phyloP scores from a whole-genome alignment of 2,329 filamentous ascomycete genomes.

The Ophioceras dolichostomum region DNA sequence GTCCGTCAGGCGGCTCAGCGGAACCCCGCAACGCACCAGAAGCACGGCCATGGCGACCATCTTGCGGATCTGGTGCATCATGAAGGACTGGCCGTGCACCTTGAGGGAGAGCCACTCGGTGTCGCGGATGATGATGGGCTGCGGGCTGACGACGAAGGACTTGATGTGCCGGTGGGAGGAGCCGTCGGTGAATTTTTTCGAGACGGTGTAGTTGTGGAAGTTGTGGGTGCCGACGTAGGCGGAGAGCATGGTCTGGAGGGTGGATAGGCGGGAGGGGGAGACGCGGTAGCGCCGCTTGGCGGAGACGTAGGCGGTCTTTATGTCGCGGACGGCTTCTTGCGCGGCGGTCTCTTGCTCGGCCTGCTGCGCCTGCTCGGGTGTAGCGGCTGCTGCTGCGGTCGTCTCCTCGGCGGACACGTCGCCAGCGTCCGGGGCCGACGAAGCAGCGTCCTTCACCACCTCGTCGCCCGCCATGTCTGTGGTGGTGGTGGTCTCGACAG shows the following conservation, averaged over 20 bases:
- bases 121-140: conserved; percentile 74
- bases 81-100: conserved; percentile 96
- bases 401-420: conserved; percentile 4
- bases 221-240: conserved; percentile 76
- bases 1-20: conserved; percentile 56
- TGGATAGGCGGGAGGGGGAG: conserved; percentile 54
- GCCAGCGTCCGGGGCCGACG: conserved; percentile 1
- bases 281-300: conserved; percentile 83
- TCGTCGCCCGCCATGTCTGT: neutral
- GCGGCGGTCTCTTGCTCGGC: too few species aligned
- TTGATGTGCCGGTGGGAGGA: conserved; percentile 87
- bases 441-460: neutral
- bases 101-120: conserved; percentile 94
- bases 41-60: conserved; percentile 93
- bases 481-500: too few species aligned
- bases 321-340: conserved; percentile 57
- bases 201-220: conserved; percentile 96
- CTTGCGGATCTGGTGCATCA: conserved; percentile 99
- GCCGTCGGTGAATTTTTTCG: conserved; percentile 69
- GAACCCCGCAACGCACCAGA: conserved; percentile 72
- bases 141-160: conserved; percentile 67
- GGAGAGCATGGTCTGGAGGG: conserved; percentile 63
- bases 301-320: conserved; percentile 70
- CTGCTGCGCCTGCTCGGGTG: conserved; percentile 42
- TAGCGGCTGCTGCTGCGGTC: conserved; percentile 5